Evolutionary conservation across 108 stramenopile species (phyloP).

Genomic region (Cyclotella atomus): DNA sequence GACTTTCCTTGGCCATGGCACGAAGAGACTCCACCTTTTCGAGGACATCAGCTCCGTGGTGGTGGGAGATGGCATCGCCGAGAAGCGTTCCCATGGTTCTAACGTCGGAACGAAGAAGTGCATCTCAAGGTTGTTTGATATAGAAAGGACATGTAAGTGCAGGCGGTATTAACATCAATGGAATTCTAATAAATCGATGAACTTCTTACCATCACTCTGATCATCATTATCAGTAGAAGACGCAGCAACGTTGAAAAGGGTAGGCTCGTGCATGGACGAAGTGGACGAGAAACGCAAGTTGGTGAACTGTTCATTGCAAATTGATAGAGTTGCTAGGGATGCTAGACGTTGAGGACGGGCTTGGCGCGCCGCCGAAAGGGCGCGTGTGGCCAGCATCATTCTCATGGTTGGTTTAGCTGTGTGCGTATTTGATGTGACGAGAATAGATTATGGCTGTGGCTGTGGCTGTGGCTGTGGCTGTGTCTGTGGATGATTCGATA

Average conservation of each 20-base stretch:
- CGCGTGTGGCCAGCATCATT: background rate
- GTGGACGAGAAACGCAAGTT: conserved; percentile 7
- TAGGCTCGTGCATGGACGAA: conserved; percentile 46
- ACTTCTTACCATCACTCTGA: background rate
- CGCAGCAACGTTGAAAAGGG: conserved; percentile 22
- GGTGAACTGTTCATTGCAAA: background rate
- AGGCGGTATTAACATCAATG: background rate
- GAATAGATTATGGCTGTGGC: too few relatives aligned
- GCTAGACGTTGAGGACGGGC: background rate
- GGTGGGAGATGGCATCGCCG: conserved; percentile 68
- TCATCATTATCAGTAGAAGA: background rate
- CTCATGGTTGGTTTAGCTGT: too few relatives aligned
- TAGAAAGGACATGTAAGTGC: background rate
- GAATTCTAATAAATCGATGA: background rate
- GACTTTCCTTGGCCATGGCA: conserved; percentile 64
- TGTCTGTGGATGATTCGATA: too few relatives aligned
- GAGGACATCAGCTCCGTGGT: conserved; percentile 65
- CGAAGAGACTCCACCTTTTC: conserved; percentile 76
- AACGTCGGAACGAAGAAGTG: conserved; percentile 72
- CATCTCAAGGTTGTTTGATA: conserved; percentile 24
- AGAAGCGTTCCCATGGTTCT: conserved; percentile 80
- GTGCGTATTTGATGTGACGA: too few relatives aligned
- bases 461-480: too few relatives aligned
- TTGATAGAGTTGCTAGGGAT: background rate
- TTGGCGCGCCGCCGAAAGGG: background rate